Evolutionary conservation across 2,329 filamentous ascomycete genomes (phyloP).

Genomic region (Clonostachys rhizophaga): DNA sequence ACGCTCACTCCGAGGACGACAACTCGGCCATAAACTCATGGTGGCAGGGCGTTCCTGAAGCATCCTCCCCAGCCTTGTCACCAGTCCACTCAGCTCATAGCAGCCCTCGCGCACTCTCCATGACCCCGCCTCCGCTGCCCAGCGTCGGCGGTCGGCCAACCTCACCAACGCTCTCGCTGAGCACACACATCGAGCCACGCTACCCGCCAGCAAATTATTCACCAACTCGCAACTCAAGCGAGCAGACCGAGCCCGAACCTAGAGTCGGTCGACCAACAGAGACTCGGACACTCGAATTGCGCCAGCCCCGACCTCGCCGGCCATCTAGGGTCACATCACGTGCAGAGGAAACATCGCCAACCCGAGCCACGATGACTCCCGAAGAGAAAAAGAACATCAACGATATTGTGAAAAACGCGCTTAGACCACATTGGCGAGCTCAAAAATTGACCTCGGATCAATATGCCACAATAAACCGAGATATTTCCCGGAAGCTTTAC

Average conservation of each 20-base stretch:
- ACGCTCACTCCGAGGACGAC: slow-evolving; percentile 54
- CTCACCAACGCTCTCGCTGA: slow-evolving; percentile 63
- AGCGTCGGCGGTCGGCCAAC: slow-evolving; percentile 48
- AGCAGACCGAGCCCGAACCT: slow-evolving; percentile 33
- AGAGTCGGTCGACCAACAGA: slow-evolving; percentile 15
- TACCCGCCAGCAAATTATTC: slow-evolving; percentile 75
- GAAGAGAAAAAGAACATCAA: slow-evolving; percentile 86
- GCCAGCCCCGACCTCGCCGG: slow-evolving; percentile 46
- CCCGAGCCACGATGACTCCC: slow-evolving; percentile 61
- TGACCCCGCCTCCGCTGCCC: slow-evolving; percentile 64
- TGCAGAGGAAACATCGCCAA: slow-evolving; percentile 64
- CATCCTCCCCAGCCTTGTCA: slow-evolving; percentile 61
- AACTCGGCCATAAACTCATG: slow-evolving; percentile 13
- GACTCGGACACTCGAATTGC: slow-evolving; percentile 38
- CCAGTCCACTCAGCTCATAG: slow-evolving; percentile 60
- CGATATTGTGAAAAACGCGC: slow-evolving; percentile 75
- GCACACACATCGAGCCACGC: slow-evolving; percentile 67
- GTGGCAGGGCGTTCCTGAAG: slow-evolving; percentile 23
- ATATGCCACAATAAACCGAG: slow-evolving; percentile 88
- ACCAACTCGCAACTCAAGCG: slow-evolving; percentile 37
- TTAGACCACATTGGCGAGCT: slow-evolving; percentile 79
- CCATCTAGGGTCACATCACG: slow-evolving; percentile 33
- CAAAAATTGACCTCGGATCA: slow-evolving; percentile 80
- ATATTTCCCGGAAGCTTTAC: slow-evolving; percentile 85
- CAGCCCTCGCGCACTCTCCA: slow-evolving; percentile 62